These are phyloP conservation scores for Leccinum aurantiacum DNA, from an alignment of 768 basidiomycete genomes.

Conservation along the genomic window DNA sequence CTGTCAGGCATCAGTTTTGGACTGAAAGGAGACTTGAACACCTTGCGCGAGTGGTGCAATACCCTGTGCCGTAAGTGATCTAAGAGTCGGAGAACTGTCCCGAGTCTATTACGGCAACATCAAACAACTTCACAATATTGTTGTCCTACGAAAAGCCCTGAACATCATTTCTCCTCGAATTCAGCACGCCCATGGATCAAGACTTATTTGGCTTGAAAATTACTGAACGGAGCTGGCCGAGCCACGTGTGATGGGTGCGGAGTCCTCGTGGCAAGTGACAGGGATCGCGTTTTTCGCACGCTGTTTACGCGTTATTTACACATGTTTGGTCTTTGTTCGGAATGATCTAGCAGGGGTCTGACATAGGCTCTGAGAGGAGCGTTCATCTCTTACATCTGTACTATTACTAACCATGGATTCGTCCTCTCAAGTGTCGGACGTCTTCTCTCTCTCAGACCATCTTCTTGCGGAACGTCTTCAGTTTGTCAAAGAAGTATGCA, in stretches of 20 bases:
- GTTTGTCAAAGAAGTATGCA: constrained; percentile 72
- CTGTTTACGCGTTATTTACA: constrained; percentile 31
- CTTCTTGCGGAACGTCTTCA: constrained; percentile 66
- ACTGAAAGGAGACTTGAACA: constrained; percentile 21
- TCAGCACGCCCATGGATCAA: too few relatives aligned
- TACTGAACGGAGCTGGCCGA: not conserved
- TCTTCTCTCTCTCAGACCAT: constrained; percentile 75
- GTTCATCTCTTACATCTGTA: constrained; percentile 17
- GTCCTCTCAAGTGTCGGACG: constrained; percentile 42
- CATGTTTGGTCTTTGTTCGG: constrained; percentile 30
- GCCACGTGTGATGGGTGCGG: constrained; percentile 16
- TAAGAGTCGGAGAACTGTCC: too few relatives aligned
- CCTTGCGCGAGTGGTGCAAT: too few relatives aligned
- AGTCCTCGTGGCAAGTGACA: constrained; percentile 15
- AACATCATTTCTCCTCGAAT: too few relatives aligned
- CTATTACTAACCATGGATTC: constrained; percentile 31
- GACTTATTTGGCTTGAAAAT: too few relatives aligned
- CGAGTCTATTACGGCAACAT: too few relatives aligned
- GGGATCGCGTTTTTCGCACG: constrained; percentile 27
- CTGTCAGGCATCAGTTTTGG: constrained; percentile 20
- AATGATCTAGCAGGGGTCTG: constrained; percentile 9
- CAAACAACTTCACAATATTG: too few relatives aligned
- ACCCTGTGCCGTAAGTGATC: too few relatives aligned
- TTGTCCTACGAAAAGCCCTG: too few relatives aligned
- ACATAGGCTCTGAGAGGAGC: not conserved